phyloP scores from a whole-genome alignment of 345 rosid species.

The Syzygium aromaticum region DNA sequence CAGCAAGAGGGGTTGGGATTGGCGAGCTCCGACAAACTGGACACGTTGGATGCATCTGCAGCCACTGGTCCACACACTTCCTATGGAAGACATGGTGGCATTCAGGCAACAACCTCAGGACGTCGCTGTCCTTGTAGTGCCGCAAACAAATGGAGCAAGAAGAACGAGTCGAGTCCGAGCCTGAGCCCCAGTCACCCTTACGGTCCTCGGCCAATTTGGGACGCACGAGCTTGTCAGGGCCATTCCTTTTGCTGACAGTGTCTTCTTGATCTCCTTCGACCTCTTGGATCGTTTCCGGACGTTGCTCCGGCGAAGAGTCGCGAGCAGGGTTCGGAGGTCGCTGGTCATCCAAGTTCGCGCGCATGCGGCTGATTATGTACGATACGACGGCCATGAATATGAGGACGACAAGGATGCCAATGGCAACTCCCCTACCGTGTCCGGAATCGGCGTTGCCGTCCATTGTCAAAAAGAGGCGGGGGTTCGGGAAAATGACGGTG shows the following conservation, averaged over 20 bases:
- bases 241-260: not conserved
- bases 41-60: not conserved
- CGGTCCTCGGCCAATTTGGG: constrained; percentile 22
- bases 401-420: not conserved
- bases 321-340: not conserved
- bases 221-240: constrained; percentile 12
- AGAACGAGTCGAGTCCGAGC: constrained; percentile 17
- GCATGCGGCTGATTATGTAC: not conserved
- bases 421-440: not conserved
- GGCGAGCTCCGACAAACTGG: constrained; percentile 14
- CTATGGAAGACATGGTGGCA: constrained; percentile 10
- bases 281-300: not conserved
- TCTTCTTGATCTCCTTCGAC: not conserved
- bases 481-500: not conserved
- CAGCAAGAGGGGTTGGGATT: not conserved
- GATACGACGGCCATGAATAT: not conserved
- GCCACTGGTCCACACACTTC: constrained; percentile 9
- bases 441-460: not conserved
- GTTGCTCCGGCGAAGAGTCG: not conserved
- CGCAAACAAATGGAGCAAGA: constrained; percentile 6
- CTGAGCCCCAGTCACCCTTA: constrained; percentile 17
- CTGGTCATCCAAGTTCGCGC: not conserved
- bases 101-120: not conserved
- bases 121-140: constrained; percentile 2
- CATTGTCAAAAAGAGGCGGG: not conserved